A percentile compares a stretch with the other conserved stretches of the same genome.
Conservation (phyloP, 306 rosid genomes). For the Mucuna pruriens region DNA sequence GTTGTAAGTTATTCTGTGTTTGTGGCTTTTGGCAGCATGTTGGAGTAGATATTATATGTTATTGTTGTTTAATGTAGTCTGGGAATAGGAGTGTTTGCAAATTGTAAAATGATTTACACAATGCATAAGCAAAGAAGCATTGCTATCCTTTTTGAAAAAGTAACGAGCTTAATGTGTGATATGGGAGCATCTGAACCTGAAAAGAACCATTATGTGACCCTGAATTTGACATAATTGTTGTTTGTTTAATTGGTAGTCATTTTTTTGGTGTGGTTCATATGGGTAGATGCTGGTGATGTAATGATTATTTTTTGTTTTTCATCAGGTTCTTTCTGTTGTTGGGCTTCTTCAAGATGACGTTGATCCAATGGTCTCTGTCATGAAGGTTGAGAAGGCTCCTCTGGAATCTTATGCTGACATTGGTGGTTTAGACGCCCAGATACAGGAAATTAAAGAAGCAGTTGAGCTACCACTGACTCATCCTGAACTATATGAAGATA, state of each 20-base stretch:
- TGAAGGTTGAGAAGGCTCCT: conserved; percentile 98
- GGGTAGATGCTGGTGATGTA: conserved; percentile 28
- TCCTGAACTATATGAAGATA: conserved; percentile 97
- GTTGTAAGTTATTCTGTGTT: not conserved
- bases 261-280: not conserved
- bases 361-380: conserved; percentile 89
- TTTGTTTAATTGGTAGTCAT: not conserved
- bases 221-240: not conserved
- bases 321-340: conserved; percentile 95
- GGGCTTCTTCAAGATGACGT: conserved; percentile 99
- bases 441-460: conserved; percentile 98
- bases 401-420: conserved; percentile 97
- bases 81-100: not conserved
- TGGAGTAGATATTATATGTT: not conserved
- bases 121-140: not conserved
- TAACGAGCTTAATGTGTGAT: not conserved
- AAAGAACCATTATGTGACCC: not conserved
- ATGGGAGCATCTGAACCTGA: not conserved
- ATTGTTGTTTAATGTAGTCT: not conserved
- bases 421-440: conserved; percentile 96
- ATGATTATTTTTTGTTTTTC: conserved; percentile 4
- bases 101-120: not conserved
- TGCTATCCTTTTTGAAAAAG: not conserved
- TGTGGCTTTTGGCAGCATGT: not conserved
- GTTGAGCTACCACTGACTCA: conserved; percentile 96